Percentiles rank a stretch among this genome's conserved stretches.
Conservation (phyloP, 176 grass and related monocot genomes). For the Echinochloa phyllopogon region DNA sequence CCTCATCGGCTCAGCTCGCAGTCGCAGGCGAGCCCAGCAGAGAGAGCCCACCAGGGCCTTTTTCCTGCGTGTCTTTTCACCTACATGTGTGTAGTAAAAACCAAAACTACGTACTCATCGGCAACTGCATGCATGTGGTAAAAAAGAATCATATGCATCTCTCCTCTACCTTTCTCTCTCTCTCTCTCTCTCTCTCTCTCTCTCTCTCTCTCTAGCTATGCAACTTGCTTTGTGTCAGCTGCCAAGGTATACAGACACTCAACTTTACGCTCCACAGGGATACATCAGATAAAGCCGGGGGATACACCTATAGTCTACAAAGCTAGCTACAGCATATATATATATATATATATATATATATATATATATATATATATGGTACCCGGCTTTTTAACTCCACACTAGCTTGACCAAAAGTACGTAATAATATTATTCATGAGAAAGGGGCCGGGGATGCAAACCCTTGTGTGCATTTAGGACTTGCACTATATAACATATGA, state of each 20-base stretch:
- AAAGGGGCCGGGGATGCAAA: not conserved
- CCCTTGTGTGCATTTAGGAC: not conserved
- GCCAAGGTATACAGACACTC: not conserved
- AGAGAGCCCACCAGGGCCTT: constrained; percentile 12
- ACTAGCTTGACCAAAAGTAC: not conserved
- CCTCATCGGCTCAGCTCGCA: not conserved
- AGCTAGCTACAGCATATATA: not conserved
- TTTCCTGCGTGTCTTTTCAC: constrained; percentile 54
- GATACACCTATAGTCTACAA: not conserved
- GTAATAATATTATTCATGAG: not conserved
- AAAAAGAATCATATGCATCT: not conserved
- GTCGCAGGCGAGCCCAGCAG: no score
- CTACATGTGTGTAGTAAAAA: constrained; percentile 46
- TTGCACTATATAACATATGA: not conserved
- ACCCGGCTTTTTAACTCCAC: not conserved
- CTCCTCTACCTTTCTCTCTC: not conserved
- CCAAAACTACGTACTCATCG: constrained; percentile 5
- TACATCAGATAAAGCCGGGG: constrained; percentile 5
- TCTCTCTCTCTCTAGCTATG: not conserved
- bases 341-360: no score
- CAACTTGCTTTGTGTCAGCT: constrained; percentile 34
- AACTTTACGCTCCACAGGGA: constrained; percentile 1
- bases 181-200: not conserved
- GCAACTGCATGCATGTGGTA: constrained; percentile 9
- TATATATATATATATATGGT: not conserved